Base-by-base conservation (phyloP, 352 stramenopile species). In the Saprolegnia parasitica region DNA sequence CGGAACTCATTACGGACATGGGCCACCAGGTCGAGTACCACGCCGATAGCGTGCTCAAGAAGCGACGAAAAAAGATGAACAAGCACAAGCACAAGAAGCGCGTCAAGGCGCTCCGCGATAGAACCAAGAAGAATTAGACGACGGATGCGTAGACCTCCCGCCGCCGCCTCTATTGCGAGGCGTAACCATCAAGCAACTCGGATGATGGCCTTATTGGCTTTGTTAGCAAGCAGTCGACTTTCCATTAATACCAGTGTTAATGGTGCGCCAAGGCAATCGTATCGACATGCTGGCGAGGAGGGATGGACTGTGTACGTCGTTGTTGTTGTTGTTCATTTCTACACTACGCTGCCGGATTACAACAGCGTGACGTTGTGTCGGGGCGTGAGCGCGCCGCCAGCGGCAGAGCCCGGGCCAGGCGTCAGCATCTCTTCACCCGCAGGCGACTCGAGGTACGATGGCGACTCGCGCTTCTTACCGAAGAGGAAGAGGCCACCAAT, bases 41-140 rank as follows among this genome's bases (percentile, higher is more conserved):
- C 67, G 84, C 84, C 63, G 86, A 93, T 76, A 93, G 84, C 68
- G 88, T 96, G 68, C 73, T 94, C 68, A 93, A 92, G 81, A 96
- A 96, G 71, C 79, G 88, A 73, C 83, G 87, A 84, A 94, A 94
- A 83, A 95, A 95, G 79, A 96, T 96, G 88, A 96, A 93, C 84
- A 96, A 96, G 85, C 88, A 96, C 84, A 96, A 96, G 84, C 83
- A 92, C 76, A 83, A 84, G 57, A 96, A 96, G 86, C 88, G 88
- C 71, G 87, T 84, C 75, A 96, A 96, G 85, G 86, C 85, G 71
- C 68, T 77, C 77, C 86, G 88, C 68, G 91, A 93, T 83, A 86
- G 86, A 73, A 96, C 87, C 70, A 93, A 95, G 81, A 91, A 91
- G 80, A 95, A 92, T 78, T 95, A 91, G 74, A 75, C 20, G 20